A percentile compares a stretch with the other conserved stretches of the same genome.
Evolutionary conservation across 2,329 filamentous ascomycete genomes (phyloP).

Genomic region (Gaeumannomyces tritici): DNA sequence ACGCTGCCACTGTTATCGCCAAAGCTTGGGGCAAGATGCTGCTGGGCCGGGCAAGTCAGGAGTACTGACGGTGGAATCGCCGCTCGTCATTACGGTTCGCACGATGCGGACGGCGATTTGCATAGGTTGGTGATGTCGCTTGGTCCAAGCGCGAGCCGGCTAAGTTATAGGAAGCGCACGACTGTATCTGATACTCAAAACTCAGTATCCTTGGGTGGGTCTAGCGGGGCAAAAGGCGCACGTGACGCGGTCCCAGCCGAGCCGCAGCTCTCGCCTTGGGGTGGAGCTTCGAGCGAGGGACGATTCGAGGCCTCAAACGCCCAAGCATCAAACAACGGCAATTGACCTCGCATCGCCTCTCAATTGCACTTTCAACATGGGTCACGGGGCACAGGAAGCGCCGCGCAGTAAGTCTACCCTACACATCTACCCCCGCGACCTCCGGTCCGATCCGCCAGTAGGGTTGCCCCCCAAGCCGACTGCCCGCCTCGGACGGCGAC

Average conservation of each 20-base stretch:
- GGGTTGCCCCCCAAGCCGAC: neutral
- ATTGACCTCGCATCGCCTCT: constrained; percentile 1
- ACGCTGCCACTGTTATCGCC: too few relatives aligned
- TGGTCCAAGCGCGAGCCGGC: too few relatives aligned
- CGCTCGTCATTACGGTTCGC: too few relatives aligned
- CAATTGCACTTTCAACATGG: constrained; percentile 5
- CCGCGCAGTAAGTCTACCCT: constrained; percentile 2
- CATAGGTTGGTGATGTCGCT: too few relatives aligned
- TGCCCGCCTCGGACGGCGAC: too few relatives aligned
- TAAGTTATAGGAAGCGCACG: too few relatives aligned
- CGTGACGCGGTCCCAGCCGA: neutral
- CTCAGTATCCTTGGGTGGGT: neutral
- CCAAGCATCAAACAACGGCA: neutral
- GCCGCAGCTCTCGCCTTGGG: neutral
- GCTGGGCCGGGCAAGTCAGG: too few relatives aligned
- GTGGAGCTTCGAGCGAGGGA: neutral
- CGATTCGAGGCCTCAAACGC: neutral
- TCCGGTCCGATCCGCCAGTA: neutral
- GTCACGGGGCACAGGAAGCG: neutral
- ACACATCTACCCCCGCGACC: neutral
- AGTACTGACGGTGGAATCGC: too few relatives aligned
- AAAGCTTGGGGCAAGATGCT: too few relatives aligned
- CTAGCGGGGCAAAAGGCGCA: neutral
- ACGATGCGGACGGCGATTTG: too few relatives aligned
- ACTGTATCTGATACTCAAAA: too few relatives aligned